Base-by-base conservation (phyloP, 177 flowering plant genomes). In the Vitis hybrid region DNA sequence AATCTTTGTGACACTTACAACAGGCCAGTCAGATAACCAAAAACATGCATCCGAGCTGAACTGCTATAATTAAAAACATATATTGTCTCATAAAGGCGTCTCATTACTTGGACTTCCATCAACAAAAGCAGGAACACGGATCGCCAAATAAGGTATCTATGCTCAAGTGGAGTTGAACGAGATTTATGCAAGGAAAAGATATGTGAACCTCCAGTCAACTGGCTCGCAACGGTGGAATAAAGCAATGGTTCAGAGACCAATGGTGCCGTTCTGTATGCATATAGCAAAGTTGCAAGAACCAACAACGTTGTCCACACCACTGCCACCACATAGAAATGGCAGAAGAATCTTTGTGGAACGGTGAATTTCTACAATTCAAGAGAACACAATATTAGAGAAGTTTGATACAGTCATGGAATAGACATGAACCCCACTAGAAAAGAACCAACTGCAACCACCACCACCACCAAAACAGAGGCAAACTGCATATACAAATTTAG, bases 91-190 rank as follows among this genome's bases (percentile, higher is more conserved):
- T 77, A 85, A 49, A 92, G 85, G 72, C 98, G 97, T 78, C 97
- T 79, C 75, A 84, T n/a, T 13, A 88, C 97, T 76, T 95, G 99
- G 76, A 77, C 62, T 77, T 95, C 98, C 99, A 93, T 93, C 74
- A 95, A 68, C 52, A 91, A 50, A 72, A 91, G 93, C 74, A 90
- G 76, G 81, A 93, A 79, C 14, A 91, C 88, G 30, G 87, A 76
- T 55, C 56, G 67, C 97, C 97, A 93, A 48, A 85, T 80, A 72
- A 63, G 64, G 66, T 79, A 75, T 67, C 78, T 73, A 11, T 84
- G 72, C 62, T 80, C 68, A 12, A 54, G 1, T 13, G 77, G 65
- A 58, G 78, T 65, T 65, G 84, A 70, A 32, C 59, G 79, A 48
- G 83, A 66, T 65, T 81, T 82, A 15, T 78, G 77, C 74, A 79